phyloP scores from a whole-genome alignment of 192 early-diverging fungal genomes.

The Allomyces macrogynus region DNA sequence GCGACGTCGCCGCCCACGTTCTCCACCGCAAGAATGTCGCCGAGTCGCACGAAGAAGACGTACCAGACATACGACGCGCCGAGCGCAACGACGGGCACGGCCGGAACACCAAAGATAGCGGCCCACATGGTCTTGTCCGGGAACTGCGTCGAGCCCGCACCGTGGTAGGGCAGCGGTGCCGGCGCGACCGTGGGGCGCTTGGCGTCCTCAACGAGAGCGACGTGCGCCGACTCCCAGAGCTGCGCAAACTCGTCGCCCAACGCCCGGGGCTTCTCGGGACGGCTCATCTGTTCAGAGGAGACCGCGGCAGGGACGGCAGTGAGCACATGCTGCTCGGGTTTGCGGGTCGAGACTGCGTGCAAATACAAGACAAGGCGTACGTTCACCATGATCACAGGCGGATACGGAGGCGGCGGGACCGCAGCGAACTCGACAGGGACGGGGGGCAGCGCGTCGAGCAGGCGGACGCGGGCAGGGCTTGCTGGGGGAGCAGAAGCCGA shows the following conservation, averaged over 20 bases:
- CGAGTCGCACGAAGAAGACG: background rate
- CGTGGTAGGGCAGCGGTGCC: slow-evolving; percentile 51
- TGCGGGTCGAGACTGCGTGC: no score
- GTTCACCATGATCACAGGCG: no score
- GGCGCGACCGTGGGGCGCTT: background rate
- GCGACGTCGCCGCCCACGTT: no score
- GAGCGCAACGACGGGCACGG: slow-evolving; percentile 36
- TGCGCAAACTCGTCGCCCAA: background rate
- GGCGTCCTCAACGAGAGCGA: background rate
- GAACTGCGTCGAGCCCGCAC: slow-evolving; percentile 64
- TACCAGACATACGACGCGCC: slow-evolving; percentile 33
- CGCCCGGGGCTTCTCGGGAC: background rate
- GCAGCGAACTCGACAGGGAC: no score
- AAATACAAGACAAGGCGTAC: no score
- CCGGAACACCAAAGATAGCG: slow-evolving; percentile 40
- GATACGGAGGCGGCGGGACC: no score
- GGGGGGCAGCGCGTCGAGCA: no score
- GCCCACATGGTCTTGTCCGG: slow-evolving; percentile 47
- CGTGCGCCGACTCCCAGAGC: background rate
- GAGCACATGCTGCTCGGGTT: no score
- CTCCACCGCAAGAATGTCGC: no score
- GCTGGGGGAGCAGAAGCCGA: no score
- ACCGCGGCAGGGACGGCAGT: no score
- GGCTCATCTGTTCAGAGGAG: background rate
- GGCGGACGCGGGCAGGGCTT: no score